Evolutionary conservation across 2,329 filamentous ascomycete genomes (phyloP), one percentile per base, ranked within the genome.

Genomic region (Fonsecaea pedrosoi): DNA sequence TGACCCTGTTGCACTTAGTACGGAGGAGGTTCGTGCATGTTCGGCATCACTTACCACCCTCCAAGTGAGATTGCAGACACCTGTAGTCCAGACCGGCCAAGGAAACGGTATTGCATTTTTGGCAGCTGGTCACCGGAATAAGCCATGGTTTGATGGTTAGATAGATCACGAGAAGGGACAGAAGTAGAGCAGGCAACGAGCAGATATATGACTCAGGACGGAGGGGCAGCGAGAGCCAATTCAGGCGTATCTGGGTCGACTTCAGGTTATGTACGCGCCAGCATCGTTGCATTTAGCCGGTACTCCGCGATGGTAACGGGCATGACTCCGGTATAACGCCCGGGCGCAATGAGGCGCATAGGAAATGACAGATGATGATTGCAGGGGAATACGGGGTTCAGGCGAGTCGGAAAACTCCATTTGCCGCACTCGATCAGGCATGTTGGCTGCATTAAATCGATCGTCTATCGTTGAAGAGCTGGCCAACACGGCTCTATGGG

Each of bases 11-110:
- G 5, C 42, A 30, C 4, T 64, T 34, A 66, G 56, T 50, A 18
- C 21, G 21, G 34, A n/a, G 37, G 25, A 21, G 8, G 7, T 2
- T 13, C 15, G n/a, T 40, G 6, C 13, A 15, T 13, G 4, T 5
- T 40, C 15, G 48, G 10, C 18, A 42, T 12, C 21, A 50, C 38
- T n/a, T 60, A 73, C 79, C 78, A 81, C 63, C 79, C 80, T 37
- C 81, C 90, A 2, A 93, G 82, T 1, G 88, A 89, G 69, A 93
- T 89, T 54, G 87, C 85, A 34, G 90, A 92, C 38, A 93, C 89
- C 76, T 92, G 87, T 18, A 93, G 84, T 62, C 90, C 90, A 15
- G 89, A 90, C 45, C 85, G 85, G 74, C 90, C 90, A 7, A 92
- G 83, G 78, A 87, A 88, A 72, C 90, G 87, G 78, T 92, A 92